Conservation (phyloP, 2,329 filamentous ascomycete species). For the Phyllosticta citriasiana region DNA sequence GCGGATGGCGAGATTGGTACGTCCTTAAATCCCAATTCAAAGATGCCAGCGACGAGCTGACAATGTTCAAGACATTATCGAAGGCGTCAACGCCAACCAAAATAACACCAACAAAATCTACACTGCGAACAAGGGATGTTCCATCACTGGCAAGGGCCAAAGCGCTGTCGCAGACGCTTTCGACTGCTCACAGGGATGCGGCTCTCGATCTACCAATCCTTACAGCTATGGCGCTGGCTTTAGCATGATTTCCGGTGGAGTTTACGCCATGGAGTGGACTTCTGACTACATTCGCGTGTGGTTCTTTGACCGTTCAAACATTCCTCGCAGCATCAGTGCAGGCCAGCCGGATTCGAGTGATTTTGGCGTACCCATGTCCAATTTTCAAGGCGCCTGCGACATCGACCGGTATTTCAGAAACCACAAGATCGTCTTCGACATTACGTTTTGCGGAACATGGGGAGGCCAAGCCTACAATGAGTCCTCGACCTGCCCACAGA, state of each 20-base stretch:
- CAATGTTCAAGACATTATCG: conserved; percentile 12
- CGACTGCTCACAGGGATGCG: conserved; percentile 18
- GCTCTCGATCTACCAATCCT: conserved; percentile 3
- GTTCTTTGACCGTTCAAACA: conserved; percentile 17
- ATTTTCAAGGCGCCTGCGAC: conserved; percentile 43
- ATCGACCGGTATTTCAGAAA: conserved; percentile 28
- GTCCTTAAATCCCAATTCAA: neutral
- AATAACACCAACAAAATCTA: conserved; percentile 13
- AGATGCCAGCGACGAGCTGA: neutral
- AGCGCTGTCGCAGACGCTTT: conserved; percentile 13
- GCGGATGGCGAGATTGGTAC: conserved; percentile 18
- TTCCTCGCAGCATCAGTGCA: conserved; percentile 34
- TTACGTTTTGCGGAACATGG: conserved; percentile 46
- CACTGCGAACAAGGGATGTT: conserved; percentile 12
- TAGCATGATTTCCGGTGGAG: conserved; percentile 16
- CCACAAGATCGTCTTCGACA: conserved; percentile 31
- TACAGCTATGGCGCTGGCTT: conserved; percentile 14
- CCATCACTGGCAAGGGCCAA: conserved; percentile 12
- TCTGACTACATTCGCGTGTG: conserved; percentile 16
- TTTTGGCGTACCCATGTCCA: conserved; percentile 55
- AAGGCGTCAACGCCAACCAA: conserved; percentile 16
- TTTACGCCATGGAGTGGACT: conserved; percentile 26
- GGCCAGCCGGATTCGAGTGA: conserved; percentile 46
- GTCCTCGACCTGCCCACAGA: conserved; percentile 42
- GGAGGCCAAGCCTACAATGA: conserved; percentile 56